phyloP scores from a whole-genome alignment of 2,329 filamentous ascomycete species.

The Helminthosporium solani region DNA sequence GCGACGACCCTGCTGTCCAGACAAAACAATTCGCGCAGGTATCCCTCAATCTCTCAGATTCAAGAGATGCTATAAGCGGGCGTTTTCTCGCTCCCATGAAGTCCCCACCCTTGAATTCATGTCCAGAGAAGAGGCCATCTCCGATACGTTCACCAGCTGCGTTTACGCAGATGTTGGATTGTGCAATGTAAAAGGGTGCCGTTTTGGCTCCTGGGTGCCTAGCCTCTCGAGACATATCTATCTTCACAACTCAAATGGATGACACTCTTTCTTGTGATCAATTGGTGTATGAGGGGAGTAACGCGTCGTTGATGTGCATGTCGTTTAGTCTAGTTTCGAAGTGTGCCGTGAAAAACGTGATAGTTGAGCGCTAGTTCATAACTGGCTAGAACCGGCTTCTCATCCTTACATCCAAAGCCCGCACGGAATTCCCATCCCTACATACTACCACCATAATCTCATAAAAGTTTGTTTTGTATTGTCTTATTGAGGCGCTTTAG shows the following conservation, averaged over 20 bases:
- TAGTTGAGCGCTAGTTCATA: background rate
- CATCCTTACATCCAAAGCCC: no score
- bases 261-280: background rate
- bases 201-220: background rate
- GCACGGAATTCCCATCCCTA: no score
- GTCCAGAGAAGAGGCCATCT: constrained; percentile 57
- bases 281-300: background rate
- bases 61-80: constrained; percentile 57
- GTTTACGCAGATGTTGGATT: constrained; percentile 23
- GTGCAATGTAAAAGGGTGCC: constrained; percentile 23
- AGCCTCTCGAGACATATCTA: constrained; percentile 1
- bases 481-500: no score
- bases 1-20: constrained; percentile 38
- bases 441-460: no score
- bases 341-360: background rate
- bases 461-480: no score
- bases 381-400: no score
- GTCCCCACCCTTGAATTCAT: constrained; percentile 51
- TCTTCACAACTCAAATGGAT: no score
- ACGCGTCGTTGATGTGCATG: background rate
- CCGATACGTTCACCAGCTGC: constrained; percentile 40
- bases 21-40: constrained; percentile 61
- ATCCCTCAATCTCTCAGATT: constrained; percentile 53
- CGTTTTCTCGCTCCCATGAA: constrained; percentile 52
- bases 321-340: background rate